Evolutionary conservation across 352 stramenopile genomes (phyloP), one percentile per base, ranked within the genome.

Genomic region (Achlya hypogyna): DNA sequence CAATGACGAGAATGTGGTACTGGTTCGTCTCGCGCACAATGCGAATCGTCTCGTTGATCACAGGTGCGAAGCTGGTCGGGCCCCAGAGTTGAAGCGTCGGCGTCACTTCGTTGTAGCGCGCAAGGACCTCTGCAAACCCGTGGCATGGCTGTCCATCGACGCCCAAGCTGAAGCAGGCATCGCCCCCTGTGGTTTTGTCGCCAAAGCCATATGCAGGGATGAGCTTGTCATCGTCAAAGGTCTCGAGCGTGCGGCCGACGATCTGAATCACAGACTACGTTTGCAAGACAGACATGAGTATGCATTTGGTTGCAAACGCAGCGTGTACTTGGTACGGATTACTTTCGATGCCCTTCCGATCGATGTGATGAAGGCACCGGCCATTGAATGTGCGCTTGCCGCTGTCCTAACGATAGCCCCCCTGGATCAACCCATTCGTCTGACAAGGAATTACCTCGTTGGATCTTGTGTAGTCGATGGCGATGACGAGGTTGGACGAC

Each of bases 1-100:
- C 78, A 56, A 92, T 91, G 43, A 92, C 77, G 28, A 92, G 66
- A 53, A 93, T 90, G 69, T 93, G 84, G 63, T 90, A 91, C 42
- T 64, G 56, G 18, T 16, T 10, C 35, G 56, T 64, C n/a, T 22
- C 3, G 20, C 25, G 2, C 20, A 64, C 56, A 16, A 64, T 51
- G 18, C 35, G 20, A 45, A 88, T 86, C 3, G 84, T 71, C 59
- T 89, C 63, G 4, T 72, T 51, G 71, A 93, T 89, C 38, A 89
- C 75, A 0, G 81, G 81, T 3, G 78, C 84, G 47, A 91, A 78
- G 63, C 84, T 91, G 4, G 79, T 87, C 0, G 82, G 81, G 0
- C 79, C 77, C 16, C 73, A 82, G 0, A 91, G 74, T 53, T 80
- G 65, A 20, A 90, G 62, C 5, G 65, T 80, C 43, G 81, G 81